Percentiles rank a stretch among this genome's conserved stretches.
Evolutionary conservation across 1,284 basidiomycete species (phyloP).

Genomic region (Mrakiaceae sp.): DNA sequence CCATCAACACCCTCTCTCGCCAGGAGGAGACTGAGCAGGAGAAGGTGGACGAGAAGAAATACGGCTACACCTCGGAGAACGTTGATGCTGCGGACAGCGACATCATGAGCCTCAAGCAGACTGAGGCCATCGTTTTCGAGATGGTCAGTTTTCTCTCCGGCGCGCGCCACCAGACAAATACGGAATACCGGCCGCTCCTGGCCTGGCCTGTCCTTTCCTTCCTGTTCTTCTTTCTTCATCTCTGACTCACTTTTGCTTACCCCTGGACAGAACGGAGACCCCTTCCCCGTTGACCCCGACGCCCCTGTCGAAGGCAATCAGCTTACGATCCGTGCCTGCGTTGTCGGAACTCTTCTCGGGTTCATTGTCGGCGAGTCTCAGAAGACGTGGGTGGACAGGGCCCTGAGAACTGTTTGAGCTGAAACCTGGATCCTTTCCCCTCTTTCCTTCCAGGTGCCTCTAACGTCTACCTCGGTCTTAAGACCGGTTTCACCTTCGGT

Average conservation of each 20-base stretch:
- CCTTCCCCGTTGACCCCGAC: slow-evolving; percentile 46
- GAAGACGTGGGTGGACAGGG: too few species aligned
- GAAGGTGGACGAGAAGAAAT: slow-evolving; percentile 15
- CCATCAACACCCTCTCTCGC: not conserved
- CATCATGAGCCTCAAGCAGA: slow-evolving; percentile 14
- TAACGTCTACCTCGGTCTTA: slow-evolving; percentile 57
- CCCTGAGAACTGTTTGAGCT: too few species aligned
- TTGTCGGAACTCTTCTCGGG: slow-evolving; percentile 52
- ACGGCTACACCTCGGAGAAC: not conserved
- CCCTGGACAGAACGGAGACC: slow-evolving; percentile 22
- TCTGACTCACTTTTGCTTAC: not conserved
- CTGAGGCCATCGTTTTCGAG: not conserved
- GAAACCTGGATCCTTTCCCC: slow-evolving; percentile 14
- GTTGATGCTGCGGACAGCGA: slow-evolving; percentile 9
- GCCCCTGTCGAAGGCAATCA: slow-evolving; percentile 45
- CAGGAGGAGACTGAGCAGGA: slow-evolving; percentile 8
- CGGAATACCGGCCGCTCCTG: too few species aligned
- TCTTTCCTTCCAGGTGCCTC: slow-evolving; percentile 43
- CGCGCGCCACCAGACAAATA: not conserved
- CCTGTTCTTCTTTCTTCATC: not conserved
- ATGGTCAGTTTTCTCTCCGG: not conserved
- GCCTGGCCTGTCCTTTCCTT: not conserved
- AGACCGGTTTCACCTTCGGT: slow-evolving; percentile 43
- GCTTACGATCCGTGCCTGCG: slow-evolving; percentile 47
- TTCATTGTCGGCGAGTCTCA: slow-evolving; percentile 38